phyloP scores from a whole-genome alignment of 331 rosid genomes.

The Malus hybrid region DNA sequence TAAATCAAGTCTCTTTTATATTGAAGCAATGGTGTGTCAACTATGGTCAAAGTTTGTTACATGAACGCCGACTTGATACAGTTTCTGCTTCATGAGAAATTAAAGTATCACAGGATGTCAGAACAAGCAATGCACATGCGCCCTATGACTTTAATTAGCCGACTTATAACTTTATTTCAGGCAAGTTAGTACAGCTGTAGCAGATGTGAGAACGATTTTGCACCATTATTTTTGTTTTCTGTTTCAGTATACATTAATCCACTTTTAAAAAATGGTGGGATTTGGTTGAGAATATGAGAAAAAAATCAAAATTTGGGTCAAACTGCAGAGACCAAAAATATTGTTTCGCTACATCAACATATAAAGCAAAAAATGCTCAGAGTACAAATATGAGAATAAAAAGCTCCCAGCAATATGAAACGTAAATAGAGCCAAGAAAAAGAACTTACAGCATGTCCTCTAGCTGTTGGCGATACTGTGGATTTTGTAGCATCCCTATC shows the following conservation, averaged over 20 bases:
- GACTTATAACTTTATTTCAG: neutral
- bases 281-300: neutral
- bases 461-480: slow-evolving; percentile 90
- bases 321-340: neutral
- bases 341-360: neutral
- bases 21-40: neutral
- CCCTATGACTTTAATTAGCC: neutral
- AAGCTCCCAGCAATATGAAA: neutral
- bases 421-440: neutral
- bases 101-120: neutral
- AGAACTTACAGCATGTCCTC: slow-evolving; percentile 92
- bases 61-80: neutral
- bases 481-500: slow-evolving; percentile 95
- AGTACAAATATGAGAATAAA: neutral
- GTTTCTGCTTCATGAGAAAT: neutral
- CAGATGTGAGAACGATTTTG: neutral
- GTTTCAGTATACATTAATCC: neutral
- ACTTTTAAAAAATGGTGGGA: neutral
- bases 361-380: neutral
- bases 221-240: neutral
- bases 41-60: neutral
- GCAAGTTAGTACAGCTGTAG: neutral
- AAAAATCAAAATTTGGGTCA: neutral
- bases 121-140: neutral
- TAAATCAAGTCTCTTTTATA: neutral